Base-by-base conservation (phyloP, 2,329 filamentous ascomycete genomes). In the Fusarium brevicatenulatum region DNA sequence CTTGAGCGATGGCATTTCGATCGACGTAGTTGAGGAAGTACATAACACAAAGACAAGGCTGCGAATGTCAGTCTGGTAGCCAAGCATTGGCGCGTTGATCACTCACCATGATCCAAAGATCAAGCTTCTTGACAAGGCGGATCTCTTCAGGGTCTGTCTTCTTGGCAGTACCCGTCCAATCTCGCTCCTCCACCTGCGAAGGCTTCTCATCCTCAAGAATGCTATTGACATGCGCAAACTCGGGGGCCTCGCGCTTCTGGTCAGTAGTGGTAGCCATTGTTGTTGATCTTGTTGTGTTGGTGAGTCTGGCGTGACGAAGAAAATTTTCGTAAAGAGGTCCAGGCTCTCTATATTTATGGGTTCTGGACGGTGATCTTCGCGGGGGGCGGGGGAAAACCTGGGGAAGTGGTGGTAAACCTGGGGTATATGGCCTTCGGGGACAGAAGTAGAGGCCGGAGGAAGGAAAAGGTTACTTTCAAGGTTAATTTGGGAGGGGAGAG, bases 21-120 rank as follows among this genome's bases (percentile, higher is more conserved):
- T 86, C 84, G 64, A 85, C 78, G 62, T 83, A 84, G 70, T 83
- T 85, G 47, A 85, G 76, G 62, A 83, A 85, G 57, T 85, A 85
- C 82, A 84, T 86, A 11, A 82, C 43, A 72, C 83, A 85, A n/a
- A 79, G 67, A 36, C 70, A 72, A 3, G 78, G 78, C 78, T 79
- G 19, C 19, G 2, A 18, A 15, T 11, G 32, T 75, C 50, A 75
- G 66, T 15, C 1, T 2, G 9, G 9, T 7, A 10, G 32, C 53
- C 53, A 34, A 25, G 32, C 19, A 55, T 40, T n/a, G 49, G 53
- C 16, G 10, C 18, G 23, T n/a, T 10, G 21, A 34, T 39, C 23
- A 57, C 77, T 60, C 66, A 83, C 83, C 83, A 85, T 85, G 58
- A 85, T 84, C 63, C 82, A 79, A 18, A 66, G 74, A 62, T 85